Base-by-base conservation (phyloP, 75 land plant genomes). In the Chamaecyparis obtusa region DNA sequence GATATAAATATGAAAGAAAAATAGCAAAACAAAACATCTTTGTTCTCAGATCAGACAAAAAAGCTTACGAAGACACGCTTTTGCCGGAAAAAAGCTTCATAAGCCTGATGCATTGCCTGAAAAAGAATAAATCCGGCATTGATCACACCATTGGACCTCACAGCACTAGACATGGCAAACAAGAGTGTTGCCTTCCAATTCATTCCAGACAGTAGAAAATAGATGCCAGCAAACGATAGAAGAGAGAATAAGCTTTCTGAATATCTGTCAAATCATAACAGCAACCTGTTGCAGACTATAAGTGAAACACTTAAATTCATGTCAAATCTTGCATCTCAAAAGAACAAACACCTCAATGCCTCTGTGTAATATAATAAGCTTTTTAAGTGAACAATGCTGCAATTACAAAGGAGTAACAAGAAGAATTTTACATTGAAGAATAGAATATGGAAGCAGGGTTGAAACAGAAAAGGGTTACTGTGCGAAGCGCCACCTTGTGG, bases 401-500 rank as follows among this genome's bases (percentile, higher is more conserved):
- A 81, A 81, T 41, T 78, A n/a, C 32, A 46, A 41, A 21, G 24
- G 83, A 81, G 83, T 81, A 81, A 11, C 51, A 81, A 46, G 83
- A 46, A 15, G 83, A 71, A 48, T 9, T 83, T 88, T 95, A 98
- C 99, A 96, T 87, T 85, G 99, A 94, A 79, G 99, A 95, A 89
- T 98, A 97, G 86, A 98, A 98, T 83, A 95, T 94, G 36, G 99
- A 97, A 78, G 99, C 99, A 24, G 99, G 99, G 88, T 97, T 98
- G 88, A 97, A 95, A 93, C 99, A 97, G 86, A 98, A 98, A 71
- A 98, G 87, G 43, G 90, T 86, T 67, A 94, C 91, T 85, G 99
- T 93, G n/a, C 85, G 81, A 72, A 91, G 86, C 10, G 99, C 93
- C 71, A 89, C 87, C 19, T 88, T 88, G 33, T 89, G 51, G 81